A percentile compares a stretch with the other conserved stretches of the same genome.
phyloP scores from a whole-genome alignment of 805 yeast species.

The Yarrowia phangngaensis region DNA sequence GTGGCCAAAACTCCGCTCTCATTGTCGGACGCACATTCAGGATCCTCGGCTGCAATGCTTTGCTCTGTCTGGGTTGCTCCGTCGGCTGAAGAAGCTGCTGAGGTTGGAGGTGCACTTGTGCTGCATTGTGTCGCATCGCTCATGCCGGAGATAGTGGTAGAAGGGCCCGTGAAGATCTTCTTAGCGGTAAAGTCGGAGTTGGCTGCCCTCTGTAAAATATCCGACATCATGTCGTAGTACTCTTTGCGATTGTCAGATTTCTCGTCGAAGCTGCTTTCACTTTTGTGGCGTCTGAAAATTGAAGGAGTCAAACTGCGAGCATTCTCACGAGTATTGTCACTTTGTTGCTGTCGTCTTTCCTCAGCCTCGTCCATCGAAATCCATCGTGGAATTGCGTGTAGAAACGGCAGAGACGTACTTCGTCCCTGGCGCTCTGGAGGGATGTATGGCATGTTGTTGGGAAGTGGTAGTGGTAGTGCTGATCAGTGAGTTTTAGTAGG shows the following conservation, averaged over 20 bases:
- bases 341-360: neutral
- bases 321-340: neutral
- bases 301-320: neutral
- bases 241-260: neutral
- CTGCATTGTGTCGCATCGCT: constrained; percentile 2
- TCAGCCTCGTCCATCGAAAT: constrained; percentile 15
- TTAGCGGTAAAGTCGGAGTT: too few species aligned
- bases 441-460: constrained; percentile 9
- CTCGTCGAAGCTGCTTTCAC: neutral
- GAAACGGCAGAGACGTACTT: constrained; percentile 1
- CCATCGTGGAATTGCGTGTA: neutral
- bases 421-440: neutral
- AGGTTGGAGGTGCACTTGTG: neutral
- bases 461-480: neutral
- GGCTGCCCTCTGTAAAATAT: too few species aligned
- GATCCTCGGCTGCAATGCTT: too few species aligned
- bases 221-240: neutral
- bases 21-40: too few species aligned
- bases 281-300: neutral
- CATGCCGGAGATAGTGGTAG: constrained; percentile 15
- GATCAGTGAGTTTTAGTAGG: neutral
- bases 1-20: too few species aligned
- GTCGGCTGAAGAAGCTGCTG: too few species aligned
- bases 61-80: too few species aligned
- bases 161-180: too few species aligned